Evolutionary conservation across 164 flowering plant genomes (phyloP).

Genomic region (Annona cherimola): DNA sequence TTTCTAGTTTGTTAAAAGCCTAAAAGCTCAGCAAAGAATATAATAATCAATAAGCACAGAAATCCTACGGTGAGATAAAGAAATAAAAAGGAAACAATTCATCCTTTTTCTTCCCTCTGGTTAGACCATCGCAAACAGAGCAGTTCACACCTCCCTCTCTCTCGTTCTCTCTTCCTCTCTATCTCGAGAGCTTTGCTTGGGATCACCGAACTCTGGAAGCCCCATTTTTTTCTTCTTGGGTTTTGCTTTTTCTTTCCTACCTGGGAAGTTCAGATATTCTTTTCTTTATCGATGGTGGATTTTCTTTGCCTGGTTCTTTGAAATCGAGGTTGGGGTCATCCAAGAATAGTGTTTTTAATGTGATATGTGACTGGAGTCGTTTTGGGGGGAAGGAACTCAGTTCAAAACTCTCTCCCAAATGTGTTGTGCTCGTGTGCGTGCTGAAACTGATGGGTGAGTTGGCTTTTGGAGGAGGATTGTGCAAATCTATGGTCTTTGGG

Average conservation of each 20-base stretch:
- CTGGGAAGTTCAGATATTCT: neutral
- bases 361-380: neutral
- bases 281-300: neutral
- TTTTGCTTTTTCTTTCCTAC: neutral
- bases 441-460: neutral
- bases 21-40: too few relatives aligned
- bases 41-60: too few relatives aligned
- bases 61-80: neutral
- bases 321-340: neutral
- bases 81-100: neutral
- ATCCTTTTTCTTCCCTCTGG: neutral
- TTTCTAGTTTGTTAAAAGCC: too few relatives aligned
- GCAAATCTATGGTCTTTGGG: neutral
- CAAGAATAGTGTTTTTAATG: neutral
- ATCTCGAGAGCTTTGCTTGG: neutral
- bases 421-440: neutral
- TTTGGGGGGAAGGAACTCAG: neutral
- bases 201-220: neutral
- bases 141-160: constrained; percentile 1
- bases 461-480: neutral
- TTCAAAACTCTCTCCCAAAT: neutral
- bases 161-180: neutral
- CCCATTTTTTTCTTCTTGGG: neutral
- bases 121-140: neutral
- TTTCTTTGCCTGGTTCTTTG: neutral